phyloP scores from a whole-genome alignment of 2,329 filamentous ascomycete species.

The Fusarium siculi region DNA sequence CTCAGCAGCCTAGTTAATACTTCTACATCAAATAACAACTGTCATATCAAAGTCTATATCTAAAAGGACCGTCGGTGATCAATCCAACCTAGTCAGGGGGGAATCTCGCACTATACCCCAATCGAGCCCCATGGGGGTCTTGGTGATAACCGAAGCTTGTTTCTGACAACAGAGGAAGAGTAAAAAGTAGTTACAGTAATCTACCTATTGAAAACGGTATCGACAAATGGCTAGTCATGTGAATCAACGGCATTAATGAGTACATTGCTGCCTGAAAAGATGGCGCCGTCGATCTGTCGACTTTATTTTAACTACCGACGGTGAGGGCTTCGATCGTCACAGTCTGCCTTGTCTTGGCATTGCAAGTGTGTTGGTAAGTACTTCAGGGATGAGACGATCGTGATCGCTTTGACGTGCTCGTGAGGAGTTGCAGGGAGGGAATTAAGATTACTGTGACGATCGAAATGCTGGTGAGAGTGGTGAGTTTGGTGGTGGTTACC shows the following conservation, averaged over 20 bases:
- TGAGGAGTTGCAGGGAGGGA: background rate
- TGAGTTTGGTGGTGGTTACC: background rate
- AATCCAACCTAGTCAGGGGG: slow-evolving; percentile 24
- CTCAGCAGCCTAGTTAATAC: background rate
- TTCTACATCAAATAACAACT: slow-evolving; percentile 2
- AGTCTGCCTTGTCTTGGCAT: slow-evolving; percentile 6
- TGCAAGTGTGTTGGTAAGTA: background rate
- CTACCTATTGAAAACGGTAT: background rate
- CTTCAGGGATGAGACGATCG: slow-evolving; percentile 14
- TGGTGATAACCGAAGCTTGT: slow-evolving; percentile 17
- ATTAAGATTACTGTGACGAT: background rate
- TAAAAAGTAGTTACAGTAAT: background rate
- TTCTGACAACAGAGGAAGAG: slow-evolving; percentile 1
- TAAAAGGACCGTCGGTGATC: background rate
- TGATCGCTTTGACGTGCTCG: slow-evolving; percentile 9
- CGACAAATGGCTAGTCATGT: slow-evolving; percentile 9
- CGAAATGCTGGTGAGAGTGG: background rate
- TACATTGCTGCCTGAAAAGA: background rate
- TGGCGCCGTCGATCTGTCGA: slow-evolving; percentile 2
- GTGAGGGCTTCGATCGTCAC: slow-evolving; percentile 2
- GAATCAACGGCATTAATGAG: background rate
- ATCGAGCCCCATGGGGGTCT: slow-evolving; percentile 18
- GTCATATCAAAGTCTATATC: background rate
- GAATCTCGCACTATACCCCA: slow-evolving; percentile 25
- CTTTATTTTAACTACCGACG: slow-evolving; percentile 12